Percentiles rank a stretch among this genome's conserved stretches.
Conservation (phyloP, 805 yeast genomes). For the Candida andamanensis region DNA sequence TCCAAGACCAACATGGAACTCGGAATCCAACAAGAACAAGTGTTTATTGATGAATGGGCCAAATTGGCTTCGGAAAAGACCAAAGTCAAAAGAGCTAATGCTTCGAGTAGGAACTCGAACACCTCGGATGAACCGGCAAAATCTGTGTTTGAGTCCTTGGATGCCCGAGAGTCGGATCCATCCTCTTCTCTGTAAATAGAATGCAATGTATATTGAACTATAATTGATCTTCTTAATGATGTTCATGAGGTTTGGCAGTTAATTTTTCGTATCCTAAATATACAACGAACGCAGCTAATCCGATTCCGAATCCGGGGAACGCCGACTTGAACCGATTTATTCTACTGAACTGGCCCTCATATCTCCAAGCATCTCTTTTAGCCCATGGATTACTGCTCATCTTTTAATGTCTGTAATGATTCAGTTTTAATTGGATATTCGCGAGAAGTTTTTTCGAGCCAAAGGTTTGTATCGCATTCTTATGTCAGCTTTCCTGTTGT, state of each 20-base stretch:
- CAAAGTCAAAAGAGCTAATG: constrained; percentile 46
- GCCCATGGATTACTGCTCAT: constrained; percentile 41
- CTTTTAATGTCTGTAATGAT: constrained; percentile 2
- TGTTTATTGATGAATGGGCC: constrained; percentile 68
- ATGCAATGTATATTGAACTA: not conserved
- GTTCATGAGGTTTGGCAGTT: constrained; percentile 28
- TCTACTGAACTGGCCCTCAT: constrained; percentile 74
- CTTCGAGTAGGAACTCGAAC: constrained; percentile 16
- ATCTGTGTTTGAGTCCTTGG: constrained; percentile 17
- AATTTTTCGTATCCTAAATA: constrained; percentile 60
- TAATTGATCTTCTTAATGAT: constrained; percentile 20
- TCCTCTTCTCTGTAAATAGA: not conserved
- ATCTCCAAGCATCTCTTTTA: constrained; percentile 87
- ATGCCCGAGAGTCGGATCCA: too few species aligned
- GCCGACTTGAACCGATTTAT: constrained; percentile 62
- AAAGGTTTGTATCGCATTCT: not conserved
- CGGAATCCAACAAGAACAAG: constrained; percentile 70
- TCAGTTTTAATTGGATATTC: constrained; percentile 5
- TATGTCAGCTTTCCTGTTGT: too few species aligned
- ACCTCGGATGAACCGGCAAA: constrained; percentile 14
- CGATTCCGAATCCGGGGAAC: constrained; percentile 79
- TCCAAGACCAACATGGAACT: constrained; percentile 56
- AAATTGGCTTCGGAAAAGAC: constrained; percentile 63
- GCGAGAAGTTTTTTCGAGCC: not conserved
- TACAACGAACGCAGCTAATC: constrained; percentile 66